phyloP scores from a whole-genome alignment of 2,329 filamentous ascomycete genomes.

The Cytospora paraplurivora region DNA sequence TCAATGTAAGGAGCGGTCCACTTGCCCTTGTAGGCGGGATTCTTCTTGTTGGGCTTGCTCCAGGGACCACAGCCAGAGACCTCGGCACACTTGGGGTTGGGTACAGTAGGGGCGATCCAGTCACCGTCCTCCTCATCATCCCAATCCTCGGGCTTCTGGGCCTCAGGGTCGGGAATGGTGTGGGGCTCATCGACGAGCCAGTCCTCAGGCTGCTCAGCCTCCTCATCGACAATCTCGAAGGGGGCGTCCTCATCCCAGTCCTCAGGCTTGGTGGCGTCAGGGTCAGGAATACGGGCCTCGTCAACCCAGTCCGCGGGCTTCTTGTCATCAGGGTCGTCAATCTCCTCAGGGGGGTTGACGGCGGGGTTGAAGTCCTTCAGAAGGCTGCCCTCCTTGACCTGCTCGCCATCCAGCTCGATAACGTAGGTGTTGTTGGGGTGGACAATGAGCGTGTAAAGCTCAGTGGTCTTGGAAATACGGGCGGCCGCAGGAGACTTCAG shows the following conservation, averaged over 20 bases:
- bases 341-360: slow-evolving; percentile 95
- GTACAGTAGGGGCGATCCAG: slow-evolving; percentile 85
- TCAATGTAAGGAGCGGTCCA: slow-evolving; percentile 92
- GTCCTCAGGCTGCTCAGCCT: slow-evolving; percentile 87
- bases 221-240: slow-evolving; percentile 92
- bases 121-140: slow-evolving; percentile 99
- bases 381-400: slow-evolving; percentile 85
- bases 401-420: slow-evolving; percentile 88
- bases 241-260: slow-evolving; percentile 99
- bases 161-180: slow-evolving; percentile 87
- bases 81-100: slow-evolving; percentile 95
- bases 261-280: slow-evolving; percentile 92
- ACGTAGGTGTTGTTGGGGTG: slow-evolving; percentile 94
- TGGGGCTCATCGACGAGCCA: slow-evolving; percentile 91
- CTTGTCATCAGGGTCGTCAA: slow-evolving; percentile 88
- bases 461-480: slow-evolving; percentile 86
- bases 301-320: slow-evolving; percentile 98
- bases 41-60: slow-evolving; percentile 88
- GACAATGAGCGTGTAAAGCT: slow-evolving; percentile 96
- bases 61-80: slow-evolving; percentile 92
- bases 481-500: slow-evolving; percentile 80
- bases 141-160: slow-evolving; percentile 98
- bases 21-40: slow-evolving; percentile 98
- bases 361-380: slow-evolving; percentile 89
- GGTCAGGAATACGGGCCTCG: slow-evolving; percentile 85